phyloP scores from a whole-genome alignment of 495 filamentous ascomycete species.

The Pyronema omphalodes region DNA sequence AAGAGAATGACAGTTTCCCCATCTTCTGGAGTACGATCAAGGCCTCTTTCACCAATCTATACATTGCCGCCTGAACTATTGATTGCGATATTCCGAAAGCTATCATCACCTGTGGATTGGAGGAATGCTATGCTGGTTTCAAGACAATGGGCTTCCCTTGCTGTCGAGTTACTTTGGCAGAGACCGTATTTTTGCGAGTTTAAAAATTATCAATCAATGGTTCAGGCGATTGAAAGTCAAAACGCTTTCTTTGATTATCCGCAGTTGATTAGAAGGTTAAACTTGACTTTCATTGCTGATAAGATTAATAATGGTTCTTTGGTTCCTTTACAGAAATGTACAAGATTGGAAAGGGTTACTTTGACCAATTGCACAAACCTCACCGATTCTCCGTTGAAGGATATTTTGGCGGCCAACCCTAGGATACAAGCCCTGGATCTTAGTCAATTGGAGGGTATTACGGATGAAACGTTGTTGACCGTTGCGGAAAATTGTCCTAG shows the following conservation, averaged over 20 bases:
- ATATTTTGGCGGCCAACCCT: conserved; percentile 58
- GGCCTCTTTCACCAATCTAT: conserved; percentile 47
- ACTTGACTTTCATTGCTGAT: conserved; percentile 57
- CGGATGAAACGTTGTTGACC: conserved; percentile 61
- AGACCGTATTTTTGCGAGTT: conserved; percentile 77
- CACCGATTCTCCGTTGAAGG: conserved; percentile 64
- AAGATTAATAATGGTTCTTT: conserved; percentile 81
- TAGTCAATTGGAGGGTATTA: conserved; percentile 58
- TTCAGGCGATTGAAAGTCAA: conserved; percentile 47
- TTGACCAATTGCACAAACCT: conserved; percentile 75
- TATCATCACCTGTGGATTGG: conserved; percentile 55
- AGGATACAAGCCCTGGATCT: conserved; percentile 83
- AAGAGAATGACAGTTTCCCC: conserved; percentile 23
- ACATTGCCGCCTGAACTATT: conserved; percentile 83
- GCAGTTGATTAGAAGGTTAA: conserved; percentile 74
- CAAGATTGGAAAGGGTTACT: conserved; percentile 81
- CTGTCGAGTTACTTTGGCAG: conserved; percentile 88
- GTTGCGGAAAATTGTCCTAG: conserved; percentile 64
- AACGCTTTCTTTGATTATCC: conserved; percentile 68
- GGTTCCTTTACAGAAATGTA: conserved; percentile 62
- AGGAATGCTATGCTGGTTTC: conserved; percentile 80
- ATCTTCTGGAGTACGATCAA: conserved; percentile 5
- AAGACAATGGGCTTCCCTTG: conserved; percentile 80
- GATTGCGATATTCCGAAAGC: conserved; percentile 76
- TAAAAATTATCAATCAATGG: conserved; percentile 57